A percentile compares a stretch with the other conserved stretches of the same genome.
Conservation (phyloP, 2,329 filamentous ascomycete genomes). For the Colletotrichum brevisporum region DNA sequence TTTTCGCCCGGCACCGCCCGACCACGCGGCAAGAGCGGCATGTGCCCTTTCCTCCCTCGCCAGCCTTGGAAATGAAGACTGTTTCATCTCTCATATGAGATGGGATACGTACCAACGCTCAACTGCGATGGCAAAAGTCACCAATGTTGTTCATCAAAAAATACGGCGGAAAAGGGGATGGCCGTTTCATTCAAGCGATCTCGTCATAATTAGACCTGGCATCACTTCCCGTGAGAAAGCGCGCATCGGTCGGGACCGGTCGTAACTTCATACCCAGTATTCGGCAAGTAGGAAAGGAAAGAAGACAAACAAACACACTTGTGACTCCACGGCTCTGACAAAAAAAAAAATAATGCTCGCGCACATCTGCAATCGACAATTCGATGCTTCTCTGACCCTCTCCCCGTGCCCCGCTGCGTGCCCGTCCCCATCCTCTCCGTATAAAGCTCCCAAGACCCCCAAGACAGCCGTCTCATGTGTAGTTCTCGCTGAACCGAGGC, state of each 20-base stretch:
- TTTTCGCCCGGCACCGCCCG: too few species aligned
- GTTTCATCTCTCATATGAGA: too few species aligned
- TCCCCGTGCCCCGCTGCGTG: neutral
- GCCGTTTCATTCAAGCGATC: neutral
- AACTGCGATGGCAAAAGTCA: neutral
- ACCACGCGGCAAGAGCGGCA: too few species aligned
- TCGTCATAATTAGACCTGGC: constrained; percentile 12
- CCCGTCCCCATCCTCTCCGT: neutral
- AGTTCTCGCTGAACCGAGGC: constrained; percentile 28
- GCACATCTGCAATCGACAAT: too few species aligned
- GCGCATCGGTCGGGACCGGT: neutral
- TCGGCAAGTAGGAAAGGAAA: neutral
- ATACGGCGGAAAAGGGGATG: neutral
- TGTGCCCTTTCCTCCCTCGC: too few species aligned
- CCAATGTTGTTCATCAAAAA: neutral
- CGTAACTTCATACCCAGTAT: constrained; percentile 22
- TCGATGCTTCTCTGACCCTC: neutral
- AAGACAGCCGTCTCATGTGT: constrained; percentile 6
- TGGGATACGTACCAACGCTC: too few species aligned
- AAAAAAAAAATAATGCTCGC: neutral
- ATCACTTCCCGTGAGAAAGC: neutral
- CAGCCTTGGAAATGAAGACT: too few species aligned
- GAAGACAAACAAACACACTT: neutral
- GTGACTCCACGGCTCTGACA: neutral
- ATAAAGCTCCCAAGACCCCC: neutral